Base-by-base conservation (phyloP, 2,329 filamentous ascomycete genomes). In the Tolypocladium tundrense region DNA sequence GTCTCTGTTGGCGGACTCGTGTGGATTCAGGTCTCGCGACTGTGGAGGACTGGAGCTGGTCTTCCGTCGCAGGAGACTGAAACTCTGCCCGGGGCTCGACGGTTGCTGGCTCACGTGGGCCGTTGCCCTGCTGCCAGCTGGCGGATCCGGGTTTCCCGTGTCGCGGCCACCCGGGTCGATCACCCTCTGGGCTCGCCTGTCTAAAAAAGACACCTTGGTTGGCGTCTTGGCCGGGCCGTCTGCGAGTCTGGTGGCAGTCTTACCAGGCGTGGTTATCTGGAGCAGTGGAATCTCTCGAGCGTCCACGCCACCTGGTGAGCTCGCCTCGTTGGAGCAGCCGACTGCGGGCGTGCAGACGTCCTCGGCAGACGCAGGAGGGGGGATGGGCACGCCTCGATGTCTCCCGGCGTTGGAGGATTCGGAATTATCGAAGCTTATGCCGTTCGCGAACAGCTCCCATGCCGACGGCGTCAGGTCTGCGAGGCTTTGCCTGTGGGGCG, bases 131-230 rank as follows among this genome's bases (percentile, higher is more conserved):
- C 40, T 40, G 39, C 39, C 39, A 16, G 39, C 39, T 40, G 39
- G 16, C 39, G 8, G 39, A 9, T 33, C 31, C 6, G 31, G 31
- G 31, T 33, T 39, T 37, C 4, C 5, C 39, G 52, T 52, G 59
- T 40, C 33, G 43, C 48, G 54, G 56, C 60, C 59, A 63, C 61
- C 60, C 41, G 59, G 60, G 16, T 64, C 53, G 56, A 37, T 24
- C 27, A 56, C 56, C 55, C 40, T 56, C 60, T 48, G 57, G 61
- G 59, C 59, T 57, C 54, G 52, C 54, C 60, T 58, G 60, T 60
- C 73, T 75, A 76, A 76, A 76, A 77, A 76, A 69, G 63, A 35
- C 11, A 14, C 4, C 43, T 48, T 31, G 14, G 24, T 7, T 3
- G 43, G 13, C 43, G 43, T 13, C 1, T 48, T 27, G 43, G 24